phyloP scores from a whole-genome alignment of 257 asterid genomes.

The Anisodus acutangulus region DNA sequence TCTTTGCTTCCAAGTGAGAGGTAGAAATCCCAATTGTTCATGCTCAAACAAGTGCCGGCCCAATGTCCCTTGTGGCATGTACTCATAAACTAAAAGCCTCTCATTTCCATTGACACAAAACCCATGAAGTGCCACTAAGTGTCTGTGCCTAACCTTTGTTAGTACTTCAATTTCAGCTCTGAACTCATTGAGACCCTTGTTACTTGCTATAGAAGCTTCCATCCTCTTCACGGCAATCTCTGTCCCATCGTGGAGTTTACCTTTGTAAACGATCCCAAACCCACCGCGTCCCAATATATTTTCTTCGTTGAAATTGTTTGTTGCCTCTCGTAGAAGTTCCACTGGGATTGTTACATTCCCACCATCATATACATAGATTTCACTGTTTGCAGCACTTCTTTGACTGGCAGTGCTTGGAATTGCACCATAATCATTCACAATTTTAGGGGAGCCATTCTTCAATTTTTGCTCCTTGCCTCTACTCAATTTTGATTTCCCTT shows the following conservation, averaged over 20 bases:
- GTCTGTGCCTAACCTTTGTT: slow-evolving; percentile 72
- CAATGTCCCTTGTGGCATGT: slow-evolving; percentile 85
- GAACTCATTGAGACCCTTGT: slow-evolving; percentile 67
- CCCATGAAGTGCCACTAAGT: slow-evolving; percentile 80
- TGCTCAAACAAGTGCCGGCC: slow-evolving; percentile 62
- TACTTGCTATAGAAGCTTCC: slow-evolving; percentile 54
- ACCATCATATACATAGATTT: slow-evolving; percentile 50
- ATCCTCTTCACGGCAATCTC: slow-evolving; percentile 86
- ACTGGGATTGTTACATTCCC: slow-evolving; percentile 58
- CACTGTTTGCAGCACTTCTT: slow-evolving; percentile 36
- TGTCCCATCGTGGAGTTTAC: slow-evolving; percentile 69
- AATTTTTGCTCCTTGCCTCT: slow-evolving; percentile 25
- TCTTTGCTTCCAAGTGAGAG: slow-evolving; percentile 77
- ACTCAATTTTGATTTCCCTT: slow-evolving; percentile 1
- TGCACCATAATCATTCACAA: slow-evolving; percentile 30
- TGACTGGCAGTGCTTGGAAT: slow-evolving; percentile 28
- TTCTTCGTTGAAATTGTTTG: slow-evolving; percentile 58
- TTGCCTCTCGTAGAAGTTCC: slow-evolving; percentile 64
- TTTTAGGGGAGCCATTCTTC: slow-evolving; percentile 16
- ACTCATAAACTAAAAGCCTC: slow-evolving; percentile 83
- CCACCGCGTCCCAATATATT: slow-evolving; percentile 82
- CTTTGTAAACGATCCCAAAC: slow-evolving; percentile 80
- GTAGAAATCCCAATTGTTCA: slow-evolving; percentile 40
- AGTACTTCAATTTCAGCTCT: slow-evolving; percentile 90
- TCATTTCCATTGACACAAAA: slow-evolving; percentile 73